These are phyloP conservation scores for Trametes cingulata DNA, from an alignment of 768 basidiomycete genomes.

Conservation along the genomic window DNA sequence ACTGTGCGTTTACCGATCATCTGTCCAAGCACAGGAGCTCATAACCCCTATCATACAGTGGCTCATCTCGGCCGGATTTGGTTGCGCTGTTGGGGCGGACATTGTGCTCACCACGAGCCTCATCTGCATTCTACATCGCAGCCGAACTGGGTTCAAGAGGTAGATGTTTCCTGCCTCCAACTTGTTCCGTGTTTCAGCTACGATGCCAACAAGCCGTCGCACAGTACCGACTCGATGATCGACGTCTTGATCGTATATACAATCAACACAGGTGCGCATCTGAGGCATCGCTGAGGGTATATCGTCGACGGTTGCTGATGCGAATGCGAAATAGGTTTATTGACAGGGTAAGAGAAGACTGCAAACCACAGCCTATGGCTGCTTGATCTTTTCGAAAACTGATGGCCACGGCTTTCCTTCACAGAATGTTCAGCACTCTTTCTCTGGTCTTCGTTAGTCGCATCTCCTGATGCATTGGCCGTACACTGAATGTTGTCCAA, in stretches of 20 bases:
- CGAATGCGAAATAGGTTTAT: background rate
- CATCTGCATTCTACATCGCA: background rate
- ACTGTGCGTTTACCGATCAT: background rate
- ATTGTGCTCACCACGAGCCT: background rate
- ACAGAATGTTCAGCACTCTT: background rate
- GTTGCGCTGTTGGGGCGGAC: conserved; percentile 5
- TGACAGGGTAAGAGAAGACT: background rate
- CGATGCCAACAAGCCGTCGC: too few species aligned
- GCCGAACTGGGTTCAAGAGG: conserved; percentile 1
- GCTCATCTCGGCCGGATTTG: conserved; percentile 1
- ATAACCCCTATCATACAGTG: background rate
- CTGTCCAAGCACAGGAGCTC: background rate
- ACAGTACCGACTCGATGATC: conserved; percentile 6
- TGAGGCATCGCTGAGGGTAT: background rate
- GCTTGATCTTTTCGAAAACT: too few species aligned
- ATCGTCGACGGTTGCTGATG: background rate
- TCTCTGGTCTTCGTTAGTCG: conserved; percentile 3
- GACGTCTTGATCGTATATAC: conserved; percentile 6
- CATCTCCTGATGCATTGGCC: background rate
- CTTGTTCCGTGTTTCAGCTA: too few species aligned
- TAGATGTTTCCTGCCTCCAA: too few species aligned
- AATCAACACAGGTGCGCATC: conserved; percentile 10
- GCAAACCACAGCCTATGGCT: background rate
- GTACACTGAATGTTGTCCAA: background rate
- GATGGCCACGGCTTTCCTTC: background rate